Evolutionary conservation across 140 eudicot genomes (phyloP).

Genomic region (Ambrosia hybrid): DNA sequence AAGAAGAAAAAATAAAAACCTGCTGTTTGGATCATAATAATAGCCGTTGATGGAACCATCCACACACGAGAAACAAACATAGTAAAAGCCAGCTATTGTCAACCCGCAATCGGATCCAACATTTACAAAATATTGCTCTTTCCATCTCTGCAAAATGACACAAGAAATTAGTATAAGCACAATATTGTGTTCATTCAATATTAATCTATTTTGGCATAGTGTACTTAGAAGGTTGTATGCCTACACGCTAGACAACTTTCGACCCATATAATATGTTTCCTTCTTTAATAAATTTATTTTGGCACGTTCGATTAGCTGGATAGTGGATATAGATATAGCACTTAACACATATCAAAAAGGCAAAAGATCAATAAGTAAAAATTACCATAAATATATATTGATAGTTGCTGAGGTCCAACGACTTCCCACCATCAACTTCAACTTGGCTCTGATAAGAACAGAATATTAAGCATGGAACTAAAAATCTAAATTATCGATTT

Average conservation of each 20-base stretch:
- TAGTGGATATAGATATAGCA: too few species aligned
- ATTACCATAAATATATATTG: constrained; percentile 81
- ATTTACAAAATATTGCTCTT: constrained; percentile 93
- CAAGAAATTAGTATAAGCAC: neutral
- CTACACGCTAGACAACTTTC: neutral
- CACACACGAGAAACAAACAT: constrained; percentile 91
- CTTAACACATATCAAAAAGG: too few species aligned
- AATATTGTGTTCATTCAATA: neutral
- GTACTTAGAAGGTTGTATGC: constrained; percentile 2
- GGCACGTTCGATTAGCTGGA: too few species aligned
- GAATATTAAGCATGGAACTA: constrained; percentile 1
- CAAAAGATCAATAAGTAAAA: too few species aligned
- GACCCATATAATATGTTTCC: neutral
- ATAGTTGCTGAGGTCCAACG: constrained; percentile 84
- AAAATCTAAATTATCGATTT: neutral
- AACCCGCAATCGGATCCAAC: constrained; percentile 97
- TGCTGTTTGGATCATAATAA: constrained; percentile 99
- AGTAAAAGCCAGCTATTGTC: constrained; percentile 98
- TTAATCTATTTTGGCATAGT: neutral
- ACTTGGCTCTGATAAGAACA: constrained; percentile 70
- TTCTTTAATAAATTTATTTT: neutral
- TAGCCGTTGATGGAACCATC: constrained; percentile 95
- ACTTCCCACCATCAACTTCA: constrained; percentile 90
- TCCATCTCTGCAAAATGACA: constrained; percentile 81
- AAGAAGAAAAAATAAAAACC: constrained; percentile 38